Conservation (phyloP, 2,329 filamentous ascomycete species). For the Sporothrix pallida region DNA sequence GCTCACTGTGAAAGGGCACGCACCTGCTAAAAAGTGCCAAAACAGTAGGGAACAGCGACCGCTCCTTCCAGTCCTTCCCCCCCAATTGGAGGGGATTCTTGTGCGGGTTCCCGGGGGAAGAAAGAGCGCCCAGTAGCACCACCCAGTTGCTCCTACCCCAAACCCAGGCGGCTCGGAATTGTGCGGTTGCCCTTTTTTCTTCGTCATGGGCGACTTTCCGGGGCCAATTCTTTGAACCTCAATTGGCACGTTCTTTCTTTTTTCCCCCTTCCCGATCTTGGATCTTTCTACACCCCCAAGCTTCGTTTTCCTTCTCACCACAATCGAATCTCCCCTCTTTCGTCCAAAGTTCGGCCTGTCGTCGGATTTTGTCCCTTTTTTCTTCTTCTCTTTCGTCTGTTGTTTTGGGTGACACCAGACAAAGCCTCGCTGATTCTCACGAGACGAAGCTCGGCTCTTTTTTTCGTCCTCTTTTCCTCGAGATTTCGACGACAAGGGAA, state of each 20-base stretch:
- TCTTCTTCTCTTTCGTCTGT: not conserved
- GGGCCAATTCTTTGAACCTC: conserved; percentile 15
- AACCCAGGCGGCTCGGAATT: conserved; percentile 35
- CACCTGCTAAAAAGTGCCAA: not conserved
- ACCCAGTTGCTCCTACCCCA: not conserved
- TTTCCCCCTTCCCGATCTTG: conserved; percentile 18
- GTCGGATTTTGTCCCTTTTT: conserved; percentile 21
- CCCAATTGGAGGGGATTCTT: conserved; percentile 3
- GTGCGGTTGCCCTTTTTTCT: conserved; percentile 37
- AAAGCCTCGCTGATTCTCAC: conserved; percentile 2
- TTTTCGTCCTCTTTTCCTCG: not conserved
- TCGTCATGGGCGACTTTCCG: conserved; percentile 29
- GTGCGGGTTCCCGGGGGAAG: conserved; percentile 17
- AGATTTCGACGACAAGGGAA: not conserved
- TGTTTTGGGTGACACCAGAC: conserved; percentile 18
- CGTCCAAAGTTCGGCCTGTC: conserved; percentile 12
- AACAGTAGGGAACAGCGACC: not conserved
- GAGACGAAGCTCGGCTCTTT: conserved; percentile 29
- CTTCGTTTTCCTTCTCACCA: conserved; percentile 5
- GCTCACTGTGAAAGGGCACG: not conserved
- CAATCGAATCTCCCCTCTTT: not conserved
- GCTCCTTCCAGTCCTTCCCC: not conserved
- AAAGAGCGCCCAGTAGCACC: conserved; percentile 10
- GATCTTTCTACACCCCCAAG: not conserved
- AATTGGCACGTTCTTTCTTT: conserved; percentile 15